These are phyloP conservation scores for Diplogelasinospora grovesii DNA, from an alignment of 495 filamentous ascomycete species.

Conservation along the genomic window DNA sequence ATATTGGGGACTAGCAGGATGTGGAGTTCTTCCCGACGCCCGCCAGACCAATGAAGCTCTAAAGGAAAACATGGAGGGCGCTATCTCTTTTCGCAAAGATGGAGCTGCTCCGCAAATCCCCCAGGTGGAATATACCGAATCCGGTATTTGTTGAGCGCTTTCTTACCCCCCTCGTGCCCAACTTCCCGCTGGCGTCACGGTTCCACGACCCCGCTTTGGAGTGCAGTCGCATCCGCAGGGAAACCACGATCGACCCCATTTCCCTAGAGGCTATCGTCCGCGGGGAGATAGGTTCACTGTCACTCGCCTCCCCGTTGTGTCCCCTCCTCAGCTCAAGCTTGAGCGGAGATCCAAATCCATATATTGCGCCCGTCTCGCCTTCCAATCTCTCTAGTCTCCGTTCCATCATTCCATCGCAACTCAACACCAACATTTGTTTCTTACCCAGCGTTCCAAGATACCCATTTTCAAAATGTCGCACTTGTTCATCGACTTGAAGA, in stretches of 20 bases:
- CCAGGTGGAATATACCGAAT: no score
- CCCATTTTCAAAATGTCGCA: constrained; percentile 42
- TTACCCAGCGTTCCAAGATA: no score
- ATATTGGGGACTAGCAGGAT: no score
- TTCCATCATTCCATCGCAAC: constrained; percentile 7
- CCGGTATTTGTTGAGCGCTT: neutral
- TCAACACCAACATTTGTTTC: neutral
- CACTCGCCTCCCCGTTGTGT: neutral
- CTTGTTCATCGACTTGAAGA: constrained; percentile 52
- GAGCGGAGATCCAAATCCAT: no score
- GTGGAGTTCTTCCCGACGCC: no score
- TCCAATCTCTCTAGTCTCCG: constrained; percentile 2
- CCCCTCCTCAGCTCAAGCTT: constrained; percentile 1
- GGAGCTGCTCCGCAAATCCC: no score
- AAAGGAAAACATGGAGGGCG: no score
- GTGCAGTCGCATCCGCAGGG: neutral
- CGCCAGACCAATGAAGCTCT: no score
- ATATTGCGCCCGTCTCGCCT: no score
- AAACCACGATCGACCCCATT: neutral
- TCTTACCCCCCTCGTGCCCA: neutral
- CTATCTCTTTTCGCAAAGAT: no score
- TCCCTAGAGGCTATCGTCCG: no score
- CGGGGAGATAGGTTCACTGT: neutral
- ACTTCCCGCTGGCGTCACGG: neutral
- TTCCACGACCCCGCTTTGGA: neutral